Evolutionary conservation across 495 filamentous ascomycete species (phyloP).

Genomic region (Penicillium canescens): DNA sequence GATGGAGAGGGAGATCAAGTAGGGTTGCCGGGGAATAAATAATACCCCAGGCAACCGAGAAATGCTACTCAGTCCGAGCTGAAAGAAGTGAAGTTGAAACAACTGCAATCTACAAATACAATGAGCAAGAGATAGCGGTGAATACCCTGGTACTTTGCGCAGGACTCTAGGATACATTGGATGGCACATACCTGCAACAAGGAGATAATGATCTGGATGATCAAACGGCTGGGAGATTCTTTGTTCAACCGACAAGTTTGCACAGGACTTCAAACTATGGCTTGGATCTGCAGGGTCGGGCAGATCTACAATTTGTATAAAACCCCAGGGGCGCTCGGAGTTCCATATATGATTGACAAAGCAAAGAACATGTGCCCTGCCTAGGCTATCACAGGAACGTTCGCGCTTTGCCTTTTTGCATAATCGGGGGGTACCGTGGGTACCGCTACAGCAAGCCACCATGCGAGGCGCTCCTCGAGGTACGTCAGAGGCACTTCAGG

Average conservation of each 20-base stretch:
- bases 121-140: neutral
- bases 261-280: neutral
- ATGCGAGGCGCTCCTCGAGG: slow-evolving; percentile 12
- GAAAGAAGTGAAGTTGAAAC: neutral
- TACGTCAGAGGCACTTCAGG: neutral
- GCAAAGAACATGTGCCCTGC: slow-evolving; percentile 11
- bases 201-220: neutral
- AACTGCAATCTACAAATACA: neutral
- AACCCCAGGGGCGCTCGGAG: neutral
- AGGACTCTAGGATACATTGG: neutral
- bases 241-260: no score
- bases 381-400: slow-evolving; percentile 5
- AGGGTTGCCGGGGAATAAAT: slow-evolving; percentile 1
- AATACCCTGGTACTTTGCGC: neutral
- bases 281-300: neutral
- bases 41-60: neutral
- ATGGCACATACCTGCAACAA: slow-evolving; percentile 1
- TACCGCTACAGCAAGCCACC: slow-evolving; percentile 23
- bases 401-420: slow-evolving; percentile 7
- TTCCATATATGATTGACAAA: neutral
- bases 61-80: neutral
- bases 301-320: neutral
- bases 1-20: neutral
- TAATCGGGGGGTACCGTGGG: neutral
- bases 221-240: no score